These are phyloP conservation scores for Gonium pectorale DNA, from an alignment of 139 green algal genomes.

Conservation along the genomic window DNA sequence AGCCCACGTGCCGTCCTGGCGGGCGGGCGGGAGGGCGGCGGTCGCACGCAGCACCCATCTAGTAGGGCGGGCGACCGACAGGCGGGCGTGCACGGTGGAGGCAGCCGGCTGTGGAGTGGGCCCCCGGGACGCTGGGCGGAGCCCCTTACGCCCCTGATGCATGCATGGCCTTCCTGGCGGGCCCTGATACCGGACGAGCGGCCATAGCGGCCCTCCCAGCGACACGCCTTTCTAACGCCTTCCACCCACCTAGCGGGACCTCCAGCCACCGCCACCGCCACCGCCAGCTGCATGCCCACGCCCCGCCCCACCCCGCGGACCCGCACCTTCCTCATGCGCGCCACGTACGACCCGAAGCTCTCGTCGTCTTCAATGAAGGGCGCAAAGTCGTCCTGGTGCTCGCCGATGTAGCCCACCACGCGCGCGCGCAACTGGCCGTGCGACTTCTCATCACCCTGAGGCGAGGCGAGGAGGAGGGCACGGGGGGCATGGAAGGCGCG, in stretches of 20 bases:
- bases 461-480: neutral
- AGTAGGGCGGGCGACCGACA: too few relatives aligned
- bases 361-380: slow-evolving; percentile 84
- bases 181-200: too few relatives aligned
- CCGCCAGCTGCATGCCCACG: neutral
- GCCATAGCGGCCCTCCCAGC: too few relatives aligned
- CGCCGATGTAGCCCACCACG: slow-evolving; percentile 61
- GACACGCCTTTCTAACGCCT: too few relatives aligned
- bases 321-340: slow-evolving; percentile 70
- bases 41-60: neutral
- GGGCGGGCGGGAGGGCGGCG: neutral
- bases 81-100: too few relatives aligned
- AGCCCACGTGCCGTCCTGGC: slow-evolving; percentile 39
- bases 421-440: slow-evolving; percentile 56
- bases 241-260: too few relatives aligned
- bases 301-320: neutral
- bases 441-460: slow-evolving; percentile 58
- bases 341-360: slow-evolving; percentile 71
- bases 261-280: neutral
- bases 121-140: too few relatives aligned
- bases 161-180: too few relatives aligned
- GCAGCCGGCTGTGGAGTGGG: too few relatives aligned
- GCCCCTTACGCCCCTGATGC: too few relatives aligned
- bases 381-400: slow-evolving; percentile 60
- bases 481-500: neutral